Percentiles rank a stretch among this genome's conserved stretches.
phyloP scores from a whole-genome alignment of 495 filamentous ascomycete species.

The Penicillium canariense region DNA sequence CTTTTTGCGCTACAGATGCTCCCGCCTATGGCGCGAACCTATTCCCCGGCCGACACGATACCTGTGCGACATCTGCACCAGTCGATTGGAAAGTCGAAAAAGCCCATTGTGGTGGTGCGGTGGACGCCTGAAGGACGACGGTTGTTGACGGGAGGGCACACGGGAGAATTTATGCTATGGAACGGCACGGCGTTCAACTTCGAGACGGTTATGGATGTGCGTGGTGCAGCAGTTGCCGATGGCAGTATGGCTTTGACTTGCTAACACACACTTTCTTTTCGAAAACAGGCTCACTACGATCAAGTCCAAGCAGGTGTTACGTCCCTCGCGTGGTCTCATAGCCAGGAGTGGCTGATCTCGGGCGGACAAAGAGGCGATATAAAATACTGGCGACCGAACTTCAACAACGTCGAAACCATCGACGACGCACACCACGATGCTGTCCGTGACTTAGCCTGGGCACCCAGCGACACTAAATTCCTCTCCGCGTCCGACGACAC shows the following conservation, averaged over 20 bases:
- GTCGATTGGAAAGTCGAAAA: constrained; percentile 95
- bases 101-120: constrained; percentile 93
- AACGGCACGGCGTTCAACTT: constrained; percentile 99
- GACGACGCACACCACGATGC: constrained; percentile 88
- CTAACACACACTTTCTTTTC: not conserved
- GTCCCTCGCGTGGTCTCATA: constrained; percentile 84
- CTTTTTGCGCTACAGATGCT: constrained; percentile 62
- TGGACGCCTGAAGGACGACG: constrained; percentile 97
- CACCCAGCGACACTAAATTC: constrained; percentile 91
- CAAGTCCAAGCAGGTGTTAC: constrained; percentile 72
- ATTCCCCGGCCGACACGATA: constrained; percentile 75
- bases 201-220: constrained; percentile 91
- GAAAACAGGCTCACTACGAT: constrained; percentile 72
- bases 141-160: constrained; percentile 87
- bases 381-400: constrained; percentile 99
- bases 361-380: constrained; percentile 92
- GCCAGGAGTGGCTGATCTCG: constrained; percentile 93
- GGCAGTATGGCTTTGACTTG: not conserved
- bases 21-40: constrained; percentile 70
- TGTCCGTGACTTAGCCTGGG: constrained; percentile 88
- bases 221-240: constrained; percentile 14
- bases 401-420: constrained; percentile 96
- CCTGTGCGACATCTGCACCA: constrained; percentile 90
- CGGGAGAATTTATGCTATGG: constrained; percentile 97
- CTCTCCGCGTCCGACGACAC: constrained; percentile 94